Evolutionary conservation across 176 grass and related monocot species (phyloP).

Genomic region (Phoenix roebelenii): DNA sequence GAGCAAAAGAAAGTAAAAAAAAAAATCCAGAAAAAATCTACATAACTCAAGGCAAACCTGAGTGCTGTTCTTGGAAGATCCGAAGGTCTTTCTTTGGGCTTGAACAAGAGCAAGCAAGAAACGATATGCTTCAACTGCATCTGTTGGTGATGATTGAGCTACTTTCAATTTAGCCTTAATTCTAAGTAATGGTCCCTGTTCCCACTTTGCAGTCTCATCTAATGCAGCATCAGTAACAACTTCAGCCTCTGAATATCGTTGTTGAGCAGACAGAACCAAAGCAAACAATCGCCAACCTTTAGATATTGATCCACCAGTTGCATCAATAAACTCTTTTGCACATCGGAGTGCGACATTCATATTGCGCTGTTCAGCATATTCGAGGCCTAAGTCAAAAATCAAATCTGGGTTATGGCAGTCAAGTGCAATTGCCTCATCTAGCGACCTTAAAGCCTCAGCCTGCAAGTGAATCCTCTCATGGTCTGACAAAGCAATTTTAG

Average conservation of each 20-base stretch:
- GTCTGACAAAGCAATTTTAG: conserved; percentile 75
- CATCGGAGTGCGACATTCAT: conserved; percentile 66
- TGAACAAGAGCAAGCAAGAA: conserved; percentile 86
- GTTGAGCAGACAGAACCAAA: conserved; percentile 81
- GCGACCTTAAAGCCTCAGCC: conserved; percentile 66
- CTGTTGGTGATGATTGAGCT: conserved; percentile 54
- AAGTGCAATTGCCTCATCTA: conserved; percentile 49
- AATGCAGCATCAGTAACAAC: conserved; percentile 89
- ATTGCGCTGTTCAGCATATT: conserved; percentile 87
- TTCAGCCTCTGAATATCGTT: conserved; percentile 72
- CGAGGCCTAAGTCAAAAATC: conserved; percentile 69
- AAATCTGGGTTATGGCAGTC: conserved; percentile 53
- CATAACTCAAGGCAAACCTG: conserved; percentile 40
- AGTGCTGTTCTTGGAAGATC: conserved; percentile 40
- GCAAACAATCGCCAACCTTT: conserved; percentile 91
- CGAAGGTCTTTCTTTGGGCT: conserved; percentile 73
- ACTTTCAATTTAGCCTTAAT: conserved; percentile 86
- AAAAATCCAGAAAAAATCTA: no score
- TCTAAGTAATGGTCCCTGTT: conserved; percentile 76
- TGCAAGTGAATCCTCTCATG: conserved; percentile 74
- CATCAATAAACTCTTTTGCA: conserved; percentile 83
- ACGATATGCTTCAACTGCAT: conserved; percentile 82
- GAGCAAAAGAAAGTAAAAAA: no score
- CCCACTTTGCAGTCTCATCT: conserved; percentile 94
- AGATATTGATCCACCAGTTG: conserved; percentile 73